Base-by-base conservation (phyloP, 306 rosid genomes). In the Rosa chinensis region DNA sequence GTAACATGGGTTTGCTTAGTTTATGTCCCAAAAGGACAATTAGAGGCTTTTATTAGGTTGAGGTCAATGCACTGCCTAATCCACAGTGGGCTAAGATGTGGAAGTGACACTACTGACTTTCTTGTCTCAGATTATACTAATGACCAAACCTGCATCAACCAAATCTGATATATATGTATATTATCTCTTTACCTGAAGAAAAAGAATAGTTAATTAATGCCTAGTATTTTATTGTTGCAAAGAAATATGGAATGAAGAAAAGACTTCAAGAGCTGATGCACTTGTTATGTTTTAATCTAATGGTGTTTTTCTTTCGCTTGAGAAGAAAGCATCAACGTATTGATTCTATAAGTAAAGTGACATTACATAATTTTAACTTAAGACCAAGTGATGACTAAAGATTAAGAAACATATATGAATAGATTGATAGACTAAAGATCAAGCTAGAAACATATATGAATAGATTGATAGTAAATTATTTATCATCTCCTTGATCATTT, bases 1-100 rank as follows among this genome's bases (percentile, higher is more conserved):
- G 72, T 66, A 66, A 66, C 72, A 66, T 66, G 48, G 49, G 47
- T 66, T 66, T 66, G 72, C 72, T 66, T 66, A 40, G 5, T 40
- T 4, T 66, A 39, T 40, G 1, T 11, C n/a, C 11, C 11, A 32
- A 66, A 20, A 66, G 40, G 70, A 66, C 23, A 40, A 40, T 67
- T 40, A 17, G 14, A 67, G 45, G 70, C 6, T 16, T 37, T 35
- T 50, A 20, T 67, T 40, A 67, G 49, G 72, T 2, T 40, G 25
- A 67, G 49, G 72, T 67, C 72, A 67, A 67, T 17, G 72, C 47
- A 37, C 1, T 14, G 70, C 44, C 70, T 64, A 64, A 35, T 64
- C 70, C 70, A 64, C 70, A 64, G 12, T 64, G 70, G 43, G 44
- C 10, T 64, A 49, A 39, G 49, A 40, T 66, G 71, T 66, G 14